Evolutionary conservation across 805 yeast species (phyloP).

Genomic region (Metschnikowia kunwiensis): DNA sequence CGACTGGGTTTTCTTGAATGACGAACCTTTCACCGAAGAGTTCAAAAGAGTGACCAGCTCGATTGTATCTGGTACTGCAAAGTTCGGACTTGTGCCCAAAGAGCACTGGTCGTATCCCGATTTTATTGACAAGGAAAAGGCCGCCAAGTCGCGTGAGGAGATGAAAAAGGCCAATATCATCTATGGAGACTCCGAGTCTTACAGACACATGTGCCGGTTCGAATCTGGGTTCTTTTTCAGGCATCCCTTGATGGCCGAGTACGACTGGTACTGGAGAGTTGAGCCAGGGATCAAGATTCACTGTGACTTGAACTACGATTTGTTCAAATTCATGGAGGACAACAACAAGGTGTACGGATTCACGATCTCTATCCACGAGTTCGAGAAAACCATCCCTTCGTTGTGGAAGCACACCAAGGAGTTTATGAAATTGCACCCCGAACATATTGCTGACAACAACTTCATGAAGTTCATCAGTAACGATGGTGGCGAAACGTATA

Average conservation of each 20-base stretch:
- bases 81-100: conserved; percentile 20
- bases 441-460: conserved; percentile 21
- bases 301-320: conserved; percentile 27
- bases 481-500: conserved; percentile 66
- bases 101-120: conserved; percentile 23
- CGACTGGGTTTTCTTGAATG: conserved; percentile 28
- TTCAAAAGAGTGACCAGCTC: conserved; percentile 19
- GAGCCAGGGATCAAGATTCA: conserved; percentile 23
- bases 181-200: conserved; percentile 24
- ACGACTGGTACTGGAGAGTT: conserved; percentile 28
- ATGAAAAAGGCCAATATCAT: conserved; percentile 28
- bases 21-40: conserved; percentile 23
- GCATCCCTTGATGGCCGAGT: conserved; percentile 20
- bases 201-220: conserved; percentile 23
- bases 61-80: conserved; percentile 21
- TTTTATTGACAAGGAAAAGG: conserved; percentile 24
- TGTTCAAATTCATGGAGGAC: conserved; percentile 24
- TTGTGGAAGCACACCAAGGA: conserved; percentile 23
- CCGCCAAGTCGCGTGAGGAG: conserved; percentile 25
- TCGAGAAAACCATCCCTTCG: conserved; percentile 21
- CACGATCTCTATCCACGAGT: conserved; percentile 23
- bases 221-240: conserved; percentile 23
- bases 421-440: conserved; percentile 18
- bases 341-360: conserved; percentile 24
- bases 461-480: conserved; percentile 67